These are phyloP conservation scores for Lathyrus oleraceus DNA, from an alignment of 306 rosid species.

Conservation along the genomic window DNA sequence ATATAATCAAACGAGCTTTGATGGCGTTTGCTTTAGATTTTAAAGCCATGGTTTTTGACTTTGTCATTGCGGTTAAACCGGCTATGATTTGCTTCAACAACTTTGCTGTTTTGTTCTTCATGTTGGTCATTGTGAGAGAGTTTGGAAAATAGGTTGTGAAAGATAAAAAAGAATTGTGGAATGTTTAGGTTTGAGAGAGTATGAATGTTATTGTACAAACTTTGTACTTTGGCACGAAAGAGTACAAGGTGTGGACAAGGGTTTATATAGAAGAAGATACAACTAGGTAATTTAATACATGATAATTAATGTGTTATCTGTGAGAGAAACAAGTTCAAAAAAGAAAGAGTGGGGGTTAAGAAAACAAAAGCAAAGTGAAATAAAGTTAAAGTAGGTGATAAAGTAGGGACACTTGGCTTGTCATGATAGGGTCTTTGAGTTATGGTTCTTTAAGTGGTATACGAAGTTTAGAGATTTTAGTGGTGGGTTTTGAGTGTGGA, in stretches of 20 bases:
- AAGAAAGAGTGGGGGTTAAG: slow-evolving; percentile 48
- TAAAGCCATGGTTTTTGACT: slow-evolving; percentile 64
- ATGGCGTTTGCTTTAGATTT: slow-evolving; percentile 61
- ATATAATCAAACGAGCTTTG: slow-evolving; percentile 71
- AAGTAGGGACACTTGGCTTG: slow-evolving; percentile 40
- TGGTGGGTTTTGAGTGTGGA: not conserved
- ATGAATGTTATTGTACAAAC: slow-evolving; percentile 20
- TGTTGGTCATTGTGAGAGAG: slow-evolving; percentile 15
- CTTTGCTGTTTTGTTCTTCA: slow-evolving; percentile 71
- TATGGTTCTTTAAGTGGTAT: slow-evolving; percentile 25
- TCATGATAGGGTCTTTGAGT: slow-evolving; percentile 27
- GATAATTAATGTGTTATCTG: slow-evolving; percentile 17
- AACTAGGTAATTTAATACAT: not conserved
- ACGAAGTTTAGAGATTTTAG: slow-evolving; percentile 29
- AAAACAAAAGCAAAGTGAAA: slow-evolving; percentile 34
- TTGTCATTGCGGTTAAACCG: slow-evolving; percentile 56
- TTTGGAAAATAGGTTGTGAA: not conserved
- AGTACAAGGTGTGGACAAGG: slow-evolving; percentile 32
- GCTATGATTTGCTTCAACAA: slow-evolving; percentile 62
- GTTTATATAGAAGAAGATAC: slow-evolving; percentile 40
- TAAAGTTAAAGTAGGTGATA: slow-evolving; percentile 28
- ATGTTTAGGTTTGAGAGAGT: slow-evolving; percentile 1
- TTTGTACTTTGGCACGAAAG: slow-evolving; percentile 46
- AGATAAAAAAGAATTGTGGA: not conserved
- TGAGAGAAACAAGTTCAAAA: slow-evolving; percentile 1